phyloP scores from a whole-genome alignment of 2,329 filamentous ascomycete species.

The Endoconidiophora polonica region DNA sequence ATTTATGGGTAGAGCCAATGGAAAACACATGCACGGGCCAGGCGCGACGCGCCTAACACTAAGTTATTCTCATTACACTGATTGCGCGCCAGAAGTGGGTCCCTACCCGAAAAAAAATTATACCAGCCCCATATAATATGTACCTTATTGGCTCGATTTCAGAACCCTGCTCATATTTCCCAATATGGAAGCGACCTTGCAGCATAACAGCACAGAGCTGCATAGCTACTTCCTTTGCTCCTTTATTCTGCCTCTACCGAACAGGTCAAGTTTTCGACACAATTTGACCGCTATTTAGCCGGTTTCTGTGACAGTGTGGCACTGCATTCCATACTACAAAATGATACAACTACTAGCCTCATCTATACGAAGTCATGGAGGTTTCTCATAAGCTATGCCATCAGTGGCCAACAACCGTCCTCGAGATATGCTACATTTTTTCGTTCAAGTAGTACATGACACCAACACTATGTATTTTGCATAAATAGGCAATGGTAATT shows the following conservation, averaged over 20 bases:
- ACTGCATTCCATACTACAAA: too few species aligned
- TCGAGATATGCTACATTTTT: too few species aligned
- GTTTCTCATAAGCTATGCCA: too few species aligned
- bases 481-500: too few species aligned
- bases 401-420: too few species aligned
- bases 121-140: conserved; percentile 1
- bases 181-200: conserved; percentile 4
- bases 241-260: conserved; percentile 8
- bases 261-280: background rate
- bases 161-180: conserved; percentile 6
- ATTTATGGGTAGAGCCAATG: conserved; percentile 9
- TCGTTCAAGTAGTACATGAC: too few species aligned
- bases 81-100: conserved; percentile 10
- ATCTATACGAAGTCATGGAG: too few species aligned
- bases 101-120: background rate
- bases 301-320: too few species aligned
- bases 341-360: too few species aligned
- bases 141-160: conserved; percentile 4
- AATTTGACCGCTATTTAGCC: background rate
- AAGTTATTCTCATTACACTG: conserved; percentile 4
- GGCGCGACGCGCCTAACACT: conserved; percentile 10
- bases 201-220: background rate
- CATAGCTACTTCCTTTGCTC: conserved; percentile 6
- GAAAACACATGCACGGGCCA: conserved; percentile 10
- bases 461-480: too few species aligned